Conservation (phyloP, 208 protist species). For the Leishmania major region DNA sequence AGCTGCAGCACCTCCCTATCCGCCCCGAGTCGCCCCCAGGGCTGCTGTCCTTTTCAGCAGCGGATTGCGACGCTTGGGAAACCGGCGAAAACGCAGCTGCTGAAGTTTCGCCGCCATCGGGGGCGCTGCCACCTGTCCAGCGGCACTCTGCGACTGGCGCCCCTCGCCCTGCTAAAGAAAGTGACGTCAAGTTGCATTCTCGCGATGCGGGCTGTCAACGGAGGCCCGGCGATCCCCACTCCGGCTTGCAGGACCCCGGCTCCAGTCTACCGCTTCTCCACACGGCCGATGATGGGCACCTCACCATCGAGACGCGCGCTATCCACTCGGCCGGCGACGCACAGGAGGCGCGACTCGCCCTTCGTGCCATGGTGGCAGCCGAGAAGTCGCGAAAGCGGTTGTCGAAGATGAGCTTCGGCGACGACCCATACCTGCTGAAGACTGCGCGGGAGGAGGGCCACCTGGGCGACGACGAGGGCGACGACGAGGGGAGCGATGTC, state of each 20-base stretch:
- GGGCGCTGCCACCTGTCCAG: not conserved
- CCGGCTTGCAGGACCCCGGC: conserved; percentile 4
- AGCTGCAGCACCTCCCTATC: conserved; percentile 16
- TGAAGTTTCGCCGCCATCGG: not conserved
- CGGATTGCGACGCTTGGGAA: not conserved
- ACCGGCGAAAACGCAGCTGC: not conserved
- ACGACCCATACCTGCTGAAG: conserved; percentile 32
- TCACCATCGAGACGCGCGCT: conserved; percentile 34
- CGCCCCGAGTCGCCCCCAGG: conserved; percentile 5
- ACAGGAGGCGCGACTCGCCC: conserved; percentile 41
- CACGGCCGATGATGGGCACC: conserved; percentile 30
- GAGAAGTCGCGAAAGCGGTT: conserved; percentile 41
- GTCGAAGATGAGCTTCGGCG: conserved; percentile 17
- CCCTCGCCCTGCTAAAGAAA: not conserved
- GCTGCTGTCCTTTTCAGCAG: not conserved
- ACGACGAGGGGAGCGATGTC: not conserved
- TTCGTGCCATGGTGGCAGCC: conserved; percentile 43
- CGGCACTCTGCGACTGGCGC: not conserved
- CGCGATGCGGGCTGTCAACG: not conserved
- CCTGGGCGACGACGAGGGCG: conserved; percentile 7
- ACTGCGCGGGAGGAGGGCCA: conserved; percentile 30
- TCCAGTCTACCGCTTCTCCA: conserved; percentile 31
- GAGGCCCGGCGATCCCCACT: not conserved
- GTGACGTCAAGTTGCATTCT: not conserved
- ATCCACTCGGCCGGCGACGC: conserved; percentile 47